phyloP scores from a whole-genome alignment of 164 flowering plant genomes.

The Protea cynaroides region DNA sequence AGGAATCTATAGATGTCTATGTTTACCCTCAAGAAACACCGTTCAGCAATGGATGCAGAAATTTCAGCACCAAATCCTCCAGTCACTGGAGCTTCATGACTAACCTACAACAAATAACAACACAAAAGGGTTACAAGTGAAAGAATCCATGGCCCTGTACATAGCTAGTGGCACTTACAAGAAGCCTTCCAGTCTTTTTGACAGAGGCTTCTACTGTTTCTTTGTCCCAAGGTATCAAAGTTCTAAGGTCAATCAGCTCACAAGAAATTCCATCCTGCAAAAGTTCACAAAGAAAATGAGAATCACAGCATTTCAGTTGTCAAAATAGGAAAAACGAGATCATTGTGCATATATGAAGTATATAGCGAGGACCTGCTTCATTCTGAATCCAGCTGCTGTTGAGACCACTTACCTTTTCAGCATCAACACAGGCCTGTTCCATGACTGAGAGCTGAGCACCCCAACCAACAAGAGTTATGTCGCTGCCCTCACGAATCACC shows the following conservation, averaged over 20 bases:
- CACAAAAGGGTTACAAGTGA: slow-evolving; percentile 3
- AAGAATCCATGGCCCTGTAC: neutral
- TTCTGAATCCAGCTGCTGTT: neutral
- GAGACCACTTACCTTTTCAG: slow-evolving; percentile 58
- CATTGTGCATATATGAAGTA: no score
- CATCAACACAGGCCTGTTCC: slow-evolving; percentile 86
- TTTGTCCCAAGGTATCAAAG: slow-evolving; percentile 94
- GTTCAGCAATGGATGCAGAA: slow-evolving; percentile 79
- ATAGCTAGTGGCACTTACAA: slow-evolving; percentile 46
- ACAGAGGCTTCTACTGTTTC: slow-evolving; percentile 95
- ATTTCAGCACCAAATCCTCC: slow-evolving; percentile 99
- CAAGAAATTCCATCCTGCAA: slow-evolving; percentile 92
- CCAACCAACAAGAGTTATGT: slow-evolving; percentile 97
- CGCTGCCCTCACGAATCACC: slow-evolving; percentile 83
- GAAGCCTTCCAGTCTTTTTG: slow-evolving; percentile 85
- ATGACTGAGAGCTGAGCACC: slow-evolving; percentile 89
- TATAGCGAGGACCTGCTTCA: no score
- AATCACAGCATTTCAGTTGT: neutral
- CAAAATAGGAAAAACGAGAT: neutral
- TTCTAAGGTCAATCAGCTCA: slow-evolving; percentile 83
- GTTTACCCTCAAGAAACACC: slow-evolving; percentile 84
- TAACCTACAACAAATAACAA: slow-evolving; percentile 44
- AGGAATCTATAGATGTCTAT: neutral
- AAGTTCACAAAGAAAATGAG: slow-evolving; percentile 9
- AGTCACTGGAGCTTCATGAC: slow-evolving; percentile 97